Base-by-base conservation (phyloP, 202 grass and related monocot genomes). In the Elaeis oleifera region DNA sequence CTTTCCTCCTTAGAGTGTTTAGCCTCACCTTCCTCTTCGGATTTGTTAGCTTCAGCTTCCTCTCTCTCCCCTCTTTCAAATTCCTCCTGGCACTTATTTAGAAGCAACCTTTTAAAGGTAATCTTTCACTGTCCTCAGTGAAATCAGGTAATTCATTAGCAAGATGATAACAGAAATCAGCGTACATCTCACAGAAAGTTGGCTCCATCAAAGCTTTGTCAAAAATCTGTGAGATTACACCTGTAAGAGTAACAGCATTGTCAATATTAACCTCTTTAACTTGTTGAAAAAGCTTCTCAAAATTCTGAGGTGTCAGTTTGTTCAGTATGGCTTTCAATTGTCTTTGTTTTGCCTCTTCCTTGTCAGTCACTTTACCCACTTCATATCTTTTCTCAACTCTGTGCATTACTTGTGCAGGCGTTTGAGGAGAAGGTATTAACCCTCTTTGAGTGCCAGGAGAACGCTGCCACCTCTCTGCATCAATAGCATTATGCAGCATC, bases 141-240 rank as follows among this genome's bases (percentile, higher is more conserved):
- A 99, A 95, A 51, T 90, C 85, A 59, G 95, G 95, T 63, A 99
- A 71, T 51, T 48, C 89, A 58, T 18, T 19, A 36, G 89, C 83
- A 67, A 99, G 71, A 78, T 74, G 73, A 4, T 6, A 81, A 61
- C 95, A 99, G 50, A 99, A 99, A 75, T 87, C 74, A 32, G 95
- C 95, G 71, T 99, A 99, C 95, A 99, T 99, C 74, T 99, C 95
- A 82, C 95, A 99, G 60, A 95, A 99, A 36, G 95, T 99, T 36
- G 95, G 95, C 65, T 99, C 95, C 85, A 66, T 99, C 60, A 99
- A 80, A 69, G 95, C 95, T 79, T 99, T 99, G 72, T 99, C 95
- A 87, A 99, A 99, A 81, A 99, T 99, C 73, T 99, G 95, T 4
- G 89, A 87, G 79, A 99, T 99, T 59, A 99, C 83, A 23, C 95